phyloP scores from a whole-genome alignment of 2,329 filamentous ascomycete genomes.

The Ceratocystis diversiconidia region DNA sequence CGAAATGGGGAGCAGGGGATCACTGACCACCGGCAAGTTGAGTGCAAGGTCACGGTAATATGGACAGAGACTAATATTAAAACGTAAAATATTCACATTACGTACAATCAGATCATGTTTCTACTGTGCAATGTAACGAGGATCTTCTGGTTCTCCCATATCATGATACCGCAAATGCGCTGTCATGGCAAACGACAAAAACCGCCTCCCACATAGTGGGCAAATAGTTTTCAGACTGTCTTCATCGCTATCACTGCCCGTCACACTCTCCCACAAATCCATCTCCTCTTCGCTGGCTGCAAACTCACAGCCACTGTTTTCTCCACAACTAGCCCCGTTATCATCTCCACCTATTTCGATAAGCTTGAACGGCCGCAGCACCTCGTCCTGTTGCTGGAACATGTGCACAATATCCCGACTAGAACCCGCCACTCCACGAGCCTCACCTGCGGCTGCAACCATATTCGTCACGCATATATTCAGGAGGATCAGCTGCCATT shows the following conservation, averaged over 20 bases:
- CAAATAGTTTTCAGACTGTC: conserved; percentile 27
- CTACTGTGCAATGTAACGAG: background rate
- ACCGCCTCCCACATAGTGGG: conserved; percentile 36
- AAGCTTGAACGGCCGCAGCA: conserved; percentile 52
- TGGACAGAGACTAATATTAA: background rate
- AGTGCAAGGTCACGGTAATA: conserved; percentile 31
- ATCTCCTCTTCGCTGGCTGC: conserved; percentile 23
- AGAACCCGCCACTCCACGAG: conserved; percentile 31
- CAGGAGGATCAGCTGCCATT: conserved; percentile 69
- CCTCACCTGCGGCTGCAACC: conserved; percentile 40
- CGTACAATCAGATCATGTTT: background rate
- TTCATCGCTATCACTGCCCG: conserved; percentile 20
- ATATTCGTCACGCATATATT: conserved; percentile 86
- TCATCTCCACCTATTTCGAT: conserved; percentile 24
- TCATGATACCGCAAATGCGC: conserved; percentile 43
- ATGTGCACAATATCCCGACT: conserved; percentile 69
- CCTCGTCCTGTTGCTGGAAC: conserved; percentile 62
- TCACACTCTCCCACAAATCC: conserved; percentile 24
- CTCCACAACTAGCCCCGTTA: conserved; percentile 17
- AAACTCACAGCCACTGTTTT: conserved; percentile 20
- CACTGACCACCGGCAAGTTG: conserved; percentile 73
- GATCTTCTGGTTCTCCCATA: conserved; percentile 22
- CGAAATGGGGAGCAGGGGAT: conserved; percentile 79
- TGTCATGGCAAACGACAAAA: conserved; percentile 43
- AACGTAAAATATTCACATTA: background rate